Conservation (phyloP, 2,329 filamentous ascomycete species). For the Pestalotiopsis sp. region DNA sequence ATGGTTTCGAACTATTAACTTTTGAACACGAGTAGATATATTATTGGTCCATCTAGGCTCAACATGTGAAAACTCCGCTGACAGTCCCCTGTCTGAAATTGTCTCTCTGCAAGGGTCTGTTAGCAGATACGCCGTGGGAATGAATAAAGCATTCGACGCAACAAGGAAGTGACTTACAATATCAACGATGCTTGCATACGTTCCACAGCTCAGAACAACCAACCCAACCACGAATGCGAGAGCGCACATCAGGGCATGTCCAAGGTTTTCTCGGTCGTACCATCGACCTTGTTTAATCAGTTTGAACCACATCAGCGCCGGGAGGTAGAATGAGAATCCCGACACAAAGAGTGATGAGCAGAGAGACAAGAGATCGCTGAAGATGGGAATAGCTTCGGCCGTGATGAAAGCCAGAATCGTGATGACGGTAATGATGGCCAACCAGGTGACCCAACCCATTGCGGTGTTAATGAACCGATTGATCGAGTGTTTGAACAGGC, state of each 20-base stretch:
- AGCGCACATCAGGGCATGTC: constrained; percentile 22
- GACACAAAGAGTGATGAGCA: constrained; percentile 53
- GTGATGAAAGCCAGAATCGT: constrained; percentile 72
- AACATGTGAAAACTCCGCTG: constrained; percentile 7
- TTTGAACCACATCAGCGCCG: constrained; percentile 35
- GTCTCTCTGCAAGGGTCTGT: neutral
- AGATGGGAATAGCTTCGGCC: constrained; percentile 73
- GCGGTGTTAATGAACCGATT: constrained; percentile 34
- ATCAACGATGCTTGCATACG: constrained; percentile 32
- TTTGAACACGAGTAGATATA: no score
- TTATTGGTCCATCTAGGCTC: neutral
- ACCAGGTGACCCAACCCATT: constrained; percentile 49
- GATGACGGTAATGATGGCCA: constrained; percentile 55
- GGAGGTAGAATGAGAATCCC: constrained; percentile 41
- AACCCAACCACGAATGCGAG: constrained; percentile 31
- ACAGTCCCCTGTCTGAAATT: constrained; percentile 4
- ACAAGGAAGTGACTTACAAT: constrained; percentile 28
- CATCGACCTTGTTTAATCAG: constrained; percentile 30
- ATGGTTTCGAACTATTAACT: no score
- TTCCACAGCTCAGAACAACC: constrained; percentile 31
- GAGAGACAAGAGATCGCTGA: constrained; percentile 64
- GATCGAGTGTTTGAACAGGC: constrained; percentile 31
- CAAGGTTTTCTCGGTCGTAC: constrained; percentile 28
- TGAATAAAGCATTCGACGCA: neutral
- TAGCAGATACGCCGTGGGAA: no score